Conservation (phyloP, 192 early-diverging fungal species). For the Umbelopsis ramanniana region DNA sequence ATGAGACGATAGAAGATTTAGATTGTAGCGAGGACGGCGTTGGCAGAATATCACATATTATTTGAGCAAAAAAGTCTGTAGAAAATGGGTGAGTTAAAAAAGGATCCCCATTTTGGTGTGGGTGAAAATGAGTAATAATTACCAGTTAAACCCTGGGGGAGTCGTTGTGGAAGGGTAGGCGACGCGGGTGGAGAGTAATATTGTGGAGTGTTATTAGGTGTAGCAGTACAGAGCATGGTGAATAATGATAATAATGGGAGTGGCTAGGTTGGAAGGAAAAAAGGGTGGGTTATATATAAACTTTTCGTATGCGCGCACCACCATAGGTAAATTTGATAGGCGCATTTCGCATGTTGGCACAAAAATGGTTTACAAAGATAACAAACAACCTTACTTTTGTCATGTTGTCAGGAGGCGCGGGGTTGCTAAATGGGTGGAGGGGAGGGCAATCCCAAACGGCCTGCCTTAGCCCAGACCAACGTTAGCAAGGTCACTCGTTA, state of each 20-base stretch:
- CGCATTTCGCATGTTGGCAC: constrained; percentile 14
- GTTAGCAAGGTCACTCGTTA: too few species aligned
- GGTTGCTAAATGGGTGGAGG: too few species aligned
- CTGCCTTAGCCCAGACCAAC: too few species aligned
- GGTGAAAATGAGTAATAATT: not conserved
- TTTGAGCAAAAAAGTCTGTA: constrained; percentile 20
- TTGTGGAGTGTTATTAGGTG: constrained; percentile 4
- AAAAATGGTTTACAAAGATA: constrained; percentile 10
- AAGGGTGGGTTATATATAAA: not conserved
- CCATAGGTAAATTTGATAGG: not conserved
- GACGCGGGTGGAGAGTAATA: not conserved
- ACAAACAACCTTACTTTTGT: constrained; percentile 23
- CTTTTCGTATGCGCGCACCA: not conserved
- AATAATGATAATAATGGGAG: not conserved
- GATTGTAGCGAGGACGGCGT: not conserved
- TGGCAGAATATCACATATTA: constrained; percentile 19
- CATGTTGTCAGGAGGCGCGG: constrained; percentile 19
- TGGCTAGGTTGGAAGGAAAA: not conserved
- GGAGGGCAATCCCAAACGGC: too few species aligned
- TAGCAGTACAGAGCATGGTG: constrained; percentile 14
- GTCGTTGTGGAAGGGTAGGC: constrained; percentile 2
- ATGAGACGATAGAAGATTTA: constrained; percentile 11
- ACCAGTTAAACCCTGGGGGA: constrained; percentile 12
- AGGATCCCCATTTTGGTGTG: not conserved
- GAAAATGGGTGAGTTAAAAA: not conserved